Conservation (phyloP, 73 alveolate genomes). For the Uronychia setigera region DNA sequence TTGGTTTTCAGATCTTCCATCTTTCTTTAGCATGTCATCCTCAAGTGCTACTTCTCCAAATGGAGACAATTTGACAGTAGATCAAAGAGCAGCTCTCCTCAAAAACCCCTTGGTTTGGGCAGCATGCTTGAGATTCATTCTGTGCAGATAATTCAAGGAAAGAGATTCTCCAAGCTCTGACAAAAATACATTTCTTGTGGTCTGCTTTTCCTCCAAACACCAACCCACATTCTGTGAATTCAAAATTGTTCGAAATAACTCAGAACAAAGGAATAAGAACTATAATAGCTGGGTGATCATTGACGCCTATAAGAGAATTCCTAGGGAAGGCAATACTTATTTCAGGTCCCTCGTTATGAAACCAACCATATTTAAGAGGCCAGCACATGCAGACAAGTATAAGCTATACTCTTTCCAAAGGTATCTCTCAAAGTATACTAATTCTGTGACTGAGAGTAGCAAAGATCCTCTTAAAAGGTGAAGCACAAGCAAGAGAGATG, state of each 20-base stretch:
- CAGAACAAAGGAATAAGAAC: constrained; percentile 1
- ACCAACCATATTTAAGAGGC: neutral
- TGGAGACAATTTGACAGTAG: neutral
- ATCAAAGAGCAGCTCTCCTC: neutral
- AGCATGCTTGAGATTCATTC: constrained; percentile 6
- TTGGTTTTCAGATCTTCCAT: constrained; percentile 12
- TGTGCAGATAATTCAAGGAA: neutral
- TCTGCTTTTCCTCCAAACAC: neutral
- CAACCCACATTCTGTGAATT: constrained; percentile 2
- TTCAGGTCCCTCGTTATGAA: neutral
- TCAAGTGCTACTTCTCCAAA: neutral
- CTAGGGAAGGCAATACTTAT: constrained; percentile 7
- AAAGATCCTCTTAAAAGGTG: neutral
- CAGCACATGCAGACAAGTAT: neutral
- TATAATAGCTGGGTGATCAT: constrained; percentile 17
- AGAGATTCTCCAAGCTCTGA: constrained; percentile 3
- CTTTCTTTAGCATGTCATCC: neutral
- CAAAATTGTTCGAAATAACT: constrained; percentile 7
- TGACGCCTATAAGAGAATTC: constrained; percentile 2
- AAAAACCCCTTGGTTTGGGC: constrained; percentile 24
- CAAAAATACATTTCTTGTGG: constrained; percentile 15
- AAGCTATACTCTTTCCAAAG: neutral
- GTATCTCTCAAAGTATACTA: neutral
- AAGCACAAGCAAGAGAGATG: neutral
- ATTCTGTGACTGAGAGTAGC: neutral